phyloP scores from a whole-genome alignment of 139 green algal species.

The Pleodorina starrii region DNA sequence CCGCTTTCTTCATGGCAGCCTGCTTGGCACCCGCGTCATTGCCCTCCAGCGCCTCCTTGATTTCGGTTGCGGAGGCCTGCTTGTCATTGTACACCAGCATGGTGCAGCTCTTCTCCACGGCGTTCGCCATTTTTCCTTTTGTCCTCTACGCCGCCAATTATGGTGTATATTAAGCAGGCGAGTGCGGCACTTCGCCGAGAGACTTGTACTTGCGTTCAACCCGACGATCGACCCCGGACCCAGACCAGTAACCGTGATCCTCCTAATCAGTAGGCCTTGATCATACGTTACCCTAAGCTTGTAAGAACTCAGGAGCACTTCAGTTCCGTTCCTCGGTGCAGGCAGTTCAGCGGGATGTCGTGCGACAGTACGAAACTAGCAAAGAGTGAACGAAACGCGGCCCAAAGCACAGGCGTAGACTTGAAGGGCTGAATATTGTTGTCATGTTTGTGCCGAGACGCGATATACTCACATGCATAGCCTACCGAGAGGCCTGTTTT shows the following conservation, averaged over 20 bases:
- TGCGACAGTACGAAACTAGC: too few relatives aligned
- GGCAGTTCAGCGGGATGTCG: too few relatives aligned
- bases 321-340: too few relatives aligned
- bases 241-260: background rate
- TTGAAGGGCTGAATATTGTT: too few relatives aligned
- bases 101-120: slow-evolving; percentile 88
- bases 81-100: slow-evolving; percentile 96
- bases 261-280: background rate
- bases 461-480: too few relatives aligned
- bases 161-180: background rate
- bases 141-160: background rate
- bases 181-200: background rate
- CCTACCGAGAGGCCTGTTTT: too few relatives aligned
- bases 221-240: background rate
- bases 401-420: too few relatives aligned
- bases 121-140: slow-evolving; percentile 68
- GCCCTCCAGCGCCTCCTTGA: slow-evolving; percentile 95
- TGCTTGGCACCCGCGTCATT: slow-evolving; percentile 88
- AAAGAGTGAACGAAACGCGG: too few relatives aligned
- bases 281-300: too few relatives aligned
- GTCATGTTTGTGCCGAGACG: too few relatives aligned
- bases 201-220: too few relatives aligned
- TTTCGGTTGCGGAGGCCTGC: slow-evolving; percentile 82
- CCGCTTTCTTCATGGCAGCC: slow-evolving; percentile 95
- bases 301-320: too few relatives aligned